Base-by-base conservation (phyloP, 495 filamentous ascomycete species). In the Trichoderma reesei region DNA sequence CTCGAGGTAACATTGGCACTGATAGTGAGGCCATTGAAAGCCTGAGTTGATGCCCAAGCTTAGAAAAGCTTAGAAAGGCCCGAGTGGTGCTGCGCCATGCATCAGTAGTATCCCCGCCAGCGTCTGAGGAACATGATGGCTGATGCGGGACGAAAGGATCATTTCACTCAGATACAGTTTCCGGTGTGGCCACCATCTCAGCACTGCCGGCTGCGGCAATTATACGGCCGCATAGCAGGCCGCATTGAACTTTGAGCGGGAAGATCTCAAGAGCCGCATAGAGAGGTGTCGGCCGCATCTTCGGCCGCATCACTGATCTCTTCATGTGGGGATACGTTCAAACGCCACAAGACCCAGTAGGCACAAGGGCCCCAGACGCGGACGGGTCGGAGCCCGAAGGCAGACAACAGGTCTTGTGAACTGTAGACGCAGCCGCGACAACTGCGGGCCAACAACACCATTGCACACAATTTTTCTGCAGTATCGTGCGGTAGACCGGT, bases 231-330 rank as follows among this genome's bases (percentile, higher is more conserved):
- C 51, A 56, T 56, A 26, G 26, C 33, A 33, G 51, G 51, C 51
- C 51, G 51, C 51, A 56, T 56, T 56, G 51, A 56, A 8, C 11
- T 34, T 48, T 56, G 51, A 31, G 16, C 51, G 51, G 51, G 51
- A 56, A 56, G 51, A 56, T 56, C 51, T 5, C 51, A 14, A 56
- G 51, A 56, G 51, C 51, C 51, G 51, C 34, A 34, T 9, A n/a
- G 3, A 31, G 26, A 26, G 51, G 26, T 31, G 26, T 56, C 26
- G 51, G 51, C 51, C 26, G 51, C 51, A 34, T 56, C 26, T 20
- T 31, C 51, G 51, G 51, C 51, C 51, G 51, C 51, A n/a, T 56
- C 51, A 20, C 11, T 10, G 51, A 16, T 31, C 26, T 36, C 51
- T 56, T 56, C 51, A 56, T 56, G 51, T 34, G 51, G 18, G 16